Percentiles rank a stretch among this genome's conserved stretches.
Evolutionary conservation across 2,329 filamentous ascomycete species (phyloP).

Genomic region (Arachnomyces sp.): DNA sequence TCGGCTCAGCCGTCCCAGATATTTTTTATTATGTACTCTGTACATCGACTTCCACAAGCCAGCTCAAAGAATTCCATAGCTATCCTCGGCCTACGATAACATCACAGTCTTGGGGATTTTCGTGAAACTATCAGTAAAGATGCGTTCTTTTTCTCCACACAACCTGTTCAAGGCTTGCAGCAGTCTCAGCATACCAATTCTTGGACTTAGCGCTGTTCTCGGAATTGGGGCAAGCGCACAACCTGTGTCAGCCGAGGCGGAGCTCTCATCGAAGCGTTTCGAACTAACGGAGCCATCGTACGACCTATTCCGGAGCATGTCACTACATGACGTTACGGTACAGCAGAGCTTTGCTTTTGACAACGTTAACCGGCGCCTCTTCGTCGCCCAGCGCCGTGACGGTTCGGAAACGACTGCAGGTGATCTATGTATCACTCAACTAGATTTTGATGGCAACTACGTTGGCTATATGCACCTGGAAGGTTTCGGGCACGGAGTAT

Average conservation of each 20-base stretch:
- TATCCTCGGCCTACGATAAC: no score
- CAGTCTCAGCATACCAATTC: no score
- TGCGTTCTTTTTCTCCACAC: no score
- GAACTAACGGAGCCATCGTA: slow-evolving; percentile 13
- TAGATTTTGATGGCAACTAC: slow-evolving; percentile 16
- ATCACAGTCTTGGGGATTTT: no score
- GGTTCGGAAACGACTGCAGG: slow-evolving; percentile 10
- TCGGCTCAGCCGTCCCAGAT: no score
- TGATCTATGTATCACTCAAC: slow-evolving; percentile 16
- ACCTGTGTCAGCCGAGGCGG: not conserved
- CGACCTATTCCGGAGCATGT: slow-evolving; percentile 13
- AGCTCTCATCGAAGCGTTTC: slow-evolving; percentile 9
- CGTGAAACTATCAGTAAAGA: no score
- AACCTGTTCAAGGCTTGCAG: no score
- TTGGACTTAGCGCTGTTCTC: no score
- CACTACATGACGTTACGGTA: slow-evolving; percentile 12
- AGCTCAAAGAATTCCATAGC: no score
- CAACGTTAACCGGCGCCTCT: slow-evolving; percentile 17
- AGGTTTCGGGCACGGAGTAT: slow-evolving; percentile 16
- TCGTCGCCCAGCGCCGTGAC: slow-evolving; percentile 15
- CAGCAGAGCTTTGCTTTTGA: slow-evolving; percentile 20
- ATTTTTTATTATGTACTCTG: no score
- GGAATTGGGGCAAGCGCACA: no score
- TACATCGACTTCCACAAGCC: no score
- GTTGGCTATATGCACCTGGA: slow-evolving; percentile 17